A percentile compares a stretch with the other conserved stretches of the same genome.
These are phyloP conservation scores for Wakefieldia striispora DNA, from an alignment of 768 basidiomycete genomes.

Conservation along the genomic window DNA sequence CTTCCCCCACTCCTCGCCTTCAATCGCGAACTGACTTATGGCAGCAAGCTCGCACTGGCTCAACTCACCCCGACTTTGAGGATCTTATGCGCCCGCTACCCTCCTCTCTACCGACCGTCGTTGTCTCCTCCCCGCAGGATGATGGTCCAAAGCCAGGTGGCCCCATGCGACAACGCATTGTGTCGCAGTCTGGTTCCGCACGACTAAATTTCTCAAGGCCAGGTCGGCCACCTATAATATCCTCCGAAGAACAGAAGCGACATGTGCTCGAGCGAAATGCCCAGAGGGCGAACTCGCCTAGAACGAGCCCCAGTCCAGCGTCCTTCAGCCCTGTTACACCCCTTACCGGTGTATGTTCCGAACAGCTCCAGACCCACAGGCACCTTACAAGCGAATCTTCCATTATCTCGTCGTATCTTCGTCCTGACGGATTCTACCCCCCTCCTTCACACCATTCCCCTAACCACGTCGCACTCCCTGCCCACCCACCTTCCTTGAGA, in stretches of 20 bases:
- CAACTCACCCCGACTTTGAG: conserved; percentile 9
- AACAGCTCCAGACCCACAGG: neutral
- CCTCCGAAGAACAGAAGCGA: conserved; percentile 39
- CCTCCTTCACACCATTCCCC: conserved; percentile 14
- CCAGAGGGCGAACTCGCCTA: conserved; percentile 36
- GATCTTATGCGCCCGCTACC: conserved; percentile 16
- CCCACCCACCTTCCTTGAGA: conserved; percentile 38
- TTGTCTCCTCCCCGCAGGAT: conserved; percentile 49
- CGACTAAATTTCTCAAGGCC: conserved; percentile 66
- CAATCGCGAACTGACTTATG: conserved; percentile 13
- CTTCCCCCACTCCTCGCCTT: neutral
- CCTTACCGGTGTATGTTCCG: conserved; percentile 19
- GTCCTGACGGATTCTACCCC: conserved; percentile 13
- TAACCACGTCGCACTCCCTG: conserved; percentile 18
- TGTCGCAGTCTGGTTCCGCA: conserved; percentile 27
- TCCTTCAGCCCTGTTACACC: conserved; percentile 19
- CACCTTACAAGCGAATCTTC: neutral
- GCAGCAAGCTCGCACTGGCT: conserved; percentile 8
- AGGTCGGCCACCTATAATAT: conserved; percentile 43
- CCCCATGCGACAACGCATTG: conserved; percentile 41
- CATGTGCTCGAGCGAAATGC: conserved; percentile 60
- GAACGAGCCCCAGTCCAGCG: conserved; percentile 5
- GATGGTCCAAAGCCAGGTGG: conserved; percentile 19
- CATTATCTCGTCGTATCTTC: conserved; percentile 16
- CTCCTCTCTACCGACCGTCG: conserved; percentile 47